Percentiles rank a stretch among this genome's conserved stretches.
Evolutionary conservation across 768 basidiomycete genomes (phyloP).

Genomic region (Suillus discolor): DNA sequence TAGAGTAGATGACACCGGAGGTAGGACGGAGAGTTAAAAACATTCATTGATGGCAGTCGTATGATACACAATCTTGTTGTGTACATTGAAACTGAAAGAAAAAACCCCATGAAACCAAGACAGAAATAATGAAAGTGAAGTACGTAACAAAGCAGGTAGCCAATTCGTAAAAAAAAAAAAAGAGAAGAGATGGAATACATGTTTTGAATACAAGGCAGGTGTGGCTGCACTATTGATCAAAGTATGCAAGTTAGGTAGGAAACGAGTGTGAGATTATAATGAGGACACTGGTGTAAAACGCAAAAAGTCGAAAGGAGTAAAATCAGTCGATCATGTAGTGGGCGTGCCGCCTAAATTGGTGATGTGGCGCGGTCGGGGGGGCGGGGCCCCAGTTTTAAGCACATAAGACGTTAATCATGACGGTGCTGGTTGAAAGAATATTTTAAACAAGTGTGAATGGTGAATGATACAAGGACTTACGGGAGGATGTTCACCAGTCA

Average conservation of each 20-base stretch:
- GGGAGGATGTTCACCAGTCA: conserved; percentile 28
- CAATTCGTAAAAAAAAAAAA: neutral
- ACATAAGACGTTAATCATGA: neutral
- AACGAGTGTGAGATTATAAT: conserved; percentile 13
- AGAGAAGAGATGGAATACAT: conserved; percentile 2
- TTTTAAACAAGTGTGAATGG: neutral
- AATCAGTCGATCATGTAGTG: neutral
- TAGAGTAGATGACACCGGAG: neutral
- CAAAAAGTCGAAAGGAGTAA: neutral
- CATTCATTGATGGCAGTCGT: neutral
- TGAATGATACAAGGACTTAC: neutral
- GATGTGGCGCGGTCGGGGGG: neutral
- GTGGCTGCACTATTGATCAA: neutral
- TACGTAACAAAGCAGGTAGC: neutral
- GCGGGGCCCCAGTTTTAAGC: neutral
- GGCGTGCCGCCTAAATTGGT: neutral
- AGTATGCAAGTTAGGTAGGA: conserved; percentile 12
- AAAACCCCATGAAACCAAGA: neutral
- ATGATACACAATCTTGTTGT: neutral
- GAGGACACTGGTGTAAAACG: conserved; percentile 2
- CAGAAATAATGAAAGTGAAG: neutral
- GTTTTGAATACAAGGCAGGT: conserved; percentile 8
- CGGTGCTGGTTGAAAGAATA: neutral
- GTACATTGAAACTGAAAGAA: neutral
- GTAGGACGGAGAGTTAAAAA: neutral